phyloP scores from a whole-genome alignment of 306 rosid genomes.

The Delonix regia region DNA sequence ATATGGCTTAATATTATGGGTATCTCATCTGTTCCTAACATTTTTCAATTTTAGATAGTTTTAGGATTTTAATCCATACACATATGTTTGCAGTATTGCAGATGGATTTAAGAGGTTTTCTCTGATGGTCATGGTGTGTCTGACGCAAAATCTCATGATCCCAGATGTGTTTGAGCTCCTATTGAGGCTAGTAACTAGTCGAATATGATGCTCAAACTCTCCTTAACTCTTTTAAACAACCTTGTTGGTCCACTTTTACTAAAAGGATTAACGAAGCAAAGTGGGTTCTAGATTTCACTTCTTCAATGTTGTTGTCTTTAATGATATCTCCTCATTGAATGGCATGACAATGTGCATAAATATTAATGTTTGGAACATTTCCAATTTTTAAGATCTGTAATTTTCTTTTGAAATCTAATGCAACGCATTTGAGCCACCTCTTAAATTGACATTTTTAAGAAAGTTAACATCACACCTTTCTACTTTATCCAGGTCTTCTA shows the following conservation, averaged over 20 bases:
- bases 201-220: neutral
- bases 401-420: neutral
- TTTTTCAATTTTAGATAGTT: neutral
- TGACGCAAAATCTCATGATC: neutral
- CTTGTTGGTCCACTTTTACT: neutral
- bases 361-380: neutral
- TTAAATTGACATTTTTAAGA: neutral
- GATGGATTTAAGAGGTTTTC: neutral
- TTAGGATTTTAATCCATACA: neutral
- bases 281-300: neutral
- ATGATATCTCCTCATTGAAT: neutral
- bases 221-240: neutral
- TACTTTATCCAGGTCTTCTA: neutral
- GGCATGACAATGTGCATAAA: neutral
- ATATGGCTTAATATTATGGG: neutral
- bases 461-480: neutral
- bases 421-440: neutral
- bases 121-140: neutral
- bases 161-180: neutral
- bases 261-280: neutral
- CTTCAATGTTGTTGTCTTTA: neutral
- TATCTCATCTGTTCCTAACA: neutral
- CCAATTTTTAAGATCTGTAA: neutral
- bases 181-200: neutral
- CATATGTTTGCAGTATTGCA: neutral